Base-by-base conservation (phyloP, 225 moss, liverwort and hornwort genomes). In the Pleurozium schreberi region DNA sequence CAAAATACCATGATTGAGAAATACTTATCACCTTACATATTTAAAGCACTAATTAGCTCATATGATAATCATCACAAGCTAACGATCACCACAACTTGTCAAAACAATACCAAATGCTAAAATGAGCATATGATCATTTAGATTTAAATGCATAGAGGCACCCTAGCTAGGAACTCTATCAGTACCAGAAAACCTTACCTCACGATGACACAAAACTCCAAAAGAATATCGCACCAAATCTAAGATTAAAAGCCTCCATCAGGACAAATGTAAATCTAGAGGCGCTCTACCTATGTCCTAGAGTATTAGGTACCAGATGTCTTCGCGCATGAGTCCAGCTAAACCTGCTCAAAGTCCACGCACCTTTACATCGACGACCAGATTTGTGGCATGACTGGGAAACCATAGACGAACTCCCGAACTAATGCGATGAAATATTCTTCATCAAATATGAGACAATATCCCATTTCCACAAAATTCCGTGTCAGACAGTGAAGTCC, bases 171-270 rank as follows among this genome's bases (percentile, higher is more conserved):
- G n/a, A n/a, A n/a, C n/a, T n/a, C n/a, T n/a, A n/a, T n/a, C n/a
- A n/a, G n/a, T n/a, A n/a, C n/a, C n/a, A n/a, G n/a, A n/a, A n/a
- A n/a, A n/a, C n/a, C n/a, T n/a, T n/a, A n/a, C n/a, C n/a, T n/a
- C n/a, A n/a, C n/a, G n/a, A n/a, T n/a, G n/a, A n/a, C n/a, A n/a
- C n/a, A n/a, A n/a, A n/a, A n/a, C n/a, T n/a, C n/a, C 11, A 67
- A 12, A 93, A 90, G 91, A 93, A 93, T 91, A 77, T 77, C 64
- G 88, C 89, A 85, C 86, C 84, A 67, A 73, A 85, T 80, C 87
- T 87, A 88, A 86, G 58, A 80, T 53, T 62, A 55, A 73, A 90
- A 90, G 59, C 61, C 73, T 76, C 75, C 70, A 87, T 87, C 91
- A 68, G 75, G 60, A 88, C 92, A 85, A 89, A 57, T 36, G 67